phyloP scores from a whole-genome alignment of 2,329 filamentous ascomycete species.

The Teratosphaeria destructans region DNA sequence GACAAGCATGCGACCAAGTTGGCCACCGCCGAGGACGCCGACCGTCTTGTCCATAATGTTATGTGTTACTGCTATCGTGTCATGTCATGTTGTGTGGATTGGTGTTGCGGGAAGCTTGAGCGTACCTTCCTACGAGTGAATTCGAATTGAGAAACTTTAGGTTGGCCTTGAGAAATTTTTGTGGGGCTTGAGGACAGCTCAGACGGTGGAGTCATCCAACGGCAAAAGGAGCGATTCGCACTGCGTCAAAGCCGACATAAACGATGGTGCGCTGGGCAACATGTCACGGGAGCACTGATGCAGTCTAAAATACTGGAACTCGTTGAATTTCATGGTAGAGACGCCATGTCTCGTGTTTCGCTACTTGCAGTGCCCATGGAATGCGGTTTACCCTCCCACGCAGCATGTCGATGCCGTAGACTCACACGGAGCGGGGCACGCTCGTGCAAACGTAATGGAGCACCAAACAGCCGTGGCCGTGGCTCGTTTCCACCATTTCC shows the following conservation, averaged over 20 bases:
- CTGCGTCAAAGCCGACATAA: background rate
- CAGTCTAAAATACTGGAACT: background rate
- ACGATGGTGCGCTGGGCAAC: background rate
- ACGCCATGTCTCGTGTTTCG: slow-evolving; percentile 2
- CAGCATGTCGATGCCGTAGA: slow-evolving; percentile 1
- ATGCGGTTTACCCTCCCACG: slow-evolving; percentile 6
- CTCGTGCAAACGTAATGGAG: background rate
- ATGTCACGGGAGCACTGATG: background rate
- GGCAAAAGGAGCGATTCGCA: background rate
- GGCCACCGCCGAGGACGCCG: slow-evolving; percentile 37
- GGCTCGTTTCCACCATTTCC: background rate
- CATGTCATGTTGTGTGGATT: background rate
- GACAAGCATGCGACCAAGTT: slow-evolving; percentile 83
- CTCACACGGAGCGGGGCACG: background rate
- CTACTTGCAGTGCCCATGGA: slow-evolving; percentile 1
- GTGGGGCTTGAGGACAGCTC: background rate
- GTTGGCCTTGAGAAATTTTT: background rate
- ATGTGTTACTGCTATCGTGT: background rate
- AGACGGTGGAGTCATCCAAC: background rate
- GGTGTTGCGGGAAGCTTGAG: background rate
- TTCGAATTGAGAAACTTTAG: too few species aligned
- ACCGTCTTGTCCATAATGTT: slow-evolving; percentile 20
- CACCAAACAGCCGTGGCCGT: background rate
- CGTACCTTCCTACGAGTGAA: too few species aligned
- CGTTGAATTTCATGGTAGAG: background rate